A percentile compares a stretch with the other conserved stretches of the same genome.
Conservation (phyloP, 2,329 filamentous ascomycete genomes). For the Whalleya microplaca region DNA sequence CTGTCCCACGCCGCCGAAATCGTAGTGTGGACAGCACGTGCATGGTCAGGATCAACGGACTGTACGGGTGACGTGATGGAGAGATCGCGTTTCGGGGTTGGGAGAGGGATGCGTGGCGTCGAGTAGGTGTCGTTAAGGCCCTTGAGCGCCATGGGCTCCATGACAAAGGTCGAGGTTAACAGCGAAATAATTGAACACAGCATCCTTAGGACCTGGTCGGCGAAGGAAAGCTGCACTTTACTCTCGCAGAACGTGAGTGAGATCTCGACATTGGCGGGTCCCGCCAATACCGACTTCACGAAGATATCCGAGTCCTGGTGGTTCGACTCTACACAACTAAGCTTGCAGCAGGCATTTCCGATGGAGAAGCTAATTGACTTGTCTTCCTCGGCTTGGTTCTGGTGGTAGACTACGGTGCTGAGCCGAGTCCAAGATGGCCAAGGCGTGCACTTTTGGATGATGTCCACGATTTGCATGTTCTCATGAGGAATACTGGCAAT, state of each 20-base stretch:
- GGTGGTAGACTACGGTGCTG: constrained; percentile 58
- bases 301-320: constrained; percentile 51
- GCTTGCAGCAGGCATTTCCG: constrained; percentile 49
- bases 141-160: constrained; percentile 50
- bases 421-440: constrained; percentile 59
- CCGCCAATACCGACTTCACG: constrained; percentile 45
- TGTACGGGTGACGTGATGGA: constrained; percentile 27
- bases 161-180: constrained; percentile 51
- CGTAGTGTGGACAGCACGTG: constrained; percentile 44
- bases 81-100: constrained; percentile 30
- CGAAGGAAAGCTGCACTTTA: constrained; percentile 47
- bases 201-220: constrained; percentile 48
- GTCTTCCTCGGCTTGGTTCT: constrained; percentile 45
- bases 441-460: constrained; percentile 56
- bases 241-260: constrained; percentile 51
- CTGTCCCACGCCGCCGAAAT: constrained; percentile 51
- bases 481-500: constrained; percentile 52
- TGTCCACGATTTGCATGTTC: constrained; percentile 53
- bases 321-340: constrained; percentile 45
- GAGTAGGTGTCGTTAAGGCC: constrained; percentile 45
- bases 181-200: constrained; percentile 50
- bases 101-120: constrained; percentile 48
- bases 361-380: constrained; percentile 48
- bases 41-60: constrained; percentile 45
- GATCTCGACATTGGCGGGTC: constrained; percentile 44